phyloP scores from a whole-genome alignment of 306 rosid genomes.

The Cicer yamashitae region DNA sequence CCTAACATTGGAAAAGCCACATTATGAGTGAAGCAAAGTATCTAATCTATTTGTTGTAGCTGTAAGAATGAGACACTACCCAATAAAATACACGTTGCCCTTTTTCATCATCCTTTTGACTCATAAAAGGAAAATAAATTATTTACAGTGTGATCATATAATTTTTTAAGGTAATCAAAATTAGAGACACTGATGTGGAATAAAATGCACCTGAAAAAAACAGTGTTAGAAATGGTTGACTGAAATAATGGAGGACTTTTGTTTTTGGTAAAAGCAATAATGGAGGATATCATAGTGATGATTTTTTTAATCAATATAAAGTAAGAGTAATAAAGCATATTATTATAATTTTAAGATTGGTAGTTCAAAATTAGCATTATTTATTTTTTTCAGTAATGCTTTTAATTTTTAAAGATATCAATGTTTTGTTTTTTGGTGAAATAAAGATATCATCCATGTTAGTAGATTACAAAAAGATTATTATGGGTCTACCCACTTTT shows the following conservation, averaged over 20 bases:
- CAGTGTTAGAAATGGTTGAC: slow-evolving; percentile 37
- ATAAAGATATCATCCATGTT: slow-evolving; percentile 10
- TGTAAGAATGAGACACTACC: slow-evolving; percentile 62
- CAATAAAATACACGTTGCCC: slow-evolving; percentile 49
- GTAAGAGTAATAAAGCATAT: not conserved
- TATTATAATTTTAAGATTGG: not conserved
- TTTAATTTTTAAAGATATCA: not conserved
- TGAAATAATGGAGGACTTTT: not conserved
- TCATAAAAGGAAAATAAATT: not conserved
- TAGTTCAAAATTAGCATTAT: not conserved
- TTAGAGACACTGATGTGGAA: not conserved
- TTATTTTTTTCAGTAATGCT: not conserved
- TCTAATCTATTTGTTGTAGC: slow-evolving; percentile 51
- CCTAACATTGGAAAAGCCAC: slow-evolving; percentile 68
- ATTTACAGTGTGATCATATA: slow-evolving; percentile 30
- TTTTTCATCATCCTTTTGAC: slow-evolving; percentile 11
- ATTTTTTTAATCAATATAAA: not conserved
- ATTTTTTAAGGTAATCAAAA: slow-evolving; percentile 35
- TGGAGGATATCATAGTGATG: not conserved
- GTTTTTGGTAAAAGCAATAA: no score
- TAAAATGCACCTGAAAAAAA: slow-evolving; percentile 34
- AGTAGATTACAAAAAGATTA: slow-evolving; percentile 29
- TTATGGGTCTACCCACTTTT: slow-evolving; percentile 42
- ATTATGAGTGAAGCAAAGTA: slow-evolving; percentile 79
- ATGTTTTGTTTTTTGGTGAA: no score